A percentile compares a stretch with the other conserved stretches of the same genome.
These are phyloP conservation scores for Globisporangium yorkense DNA, from an alignment of 352 stramenopile genomes.

Conservation along the genomic window DNA sequence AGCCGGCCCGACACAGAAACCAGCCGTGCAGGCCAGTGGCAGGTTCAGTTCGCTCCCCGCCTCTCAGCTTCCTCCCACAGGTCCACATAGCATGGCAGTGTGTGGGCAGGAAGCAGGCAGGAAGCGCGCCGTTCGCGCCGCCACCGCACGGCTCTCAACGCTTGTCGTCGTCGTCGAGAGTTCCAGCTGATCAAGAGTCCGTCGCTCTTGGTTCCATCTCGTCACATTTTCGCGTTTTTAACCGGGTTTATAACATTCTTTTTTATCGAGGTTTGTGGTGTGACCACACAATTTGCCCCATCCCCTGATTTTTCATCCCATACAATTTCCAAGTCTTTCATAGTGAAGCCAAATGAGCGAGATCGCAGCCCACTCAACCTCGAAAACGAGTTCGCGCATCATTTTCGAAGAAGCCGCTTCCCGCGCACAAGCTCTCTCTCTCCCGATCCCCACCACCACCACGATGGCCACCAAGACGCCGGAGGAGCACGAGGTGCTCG, in stretches of 20 bases:
- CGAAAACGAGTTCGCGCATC: neutral
- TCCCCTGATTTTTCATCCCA: neutral
- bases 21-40: neutral
- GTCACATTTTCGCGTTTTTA: too few species aligned
- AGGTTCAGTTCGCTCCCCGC: neutral
- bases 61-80: neutral
- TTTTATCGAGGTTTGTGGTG: neutral
- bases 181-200: too few species aligned
- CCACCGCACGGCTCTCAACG: too few species aligned
- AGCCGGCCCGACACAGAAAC: neutral
- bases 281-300: neutral
- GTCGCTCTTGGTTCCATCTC: too few species aligned
- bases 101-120: neutral
- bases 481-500: conserved; percentile 57
- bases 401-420: conserved; percentile 1
- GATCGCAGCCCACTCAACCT: neutral
- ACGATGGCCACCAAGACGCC: conserved; percentile 49
- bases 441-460: neutral
- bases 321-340: neutral
- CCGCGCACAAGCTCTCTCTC: neutral
- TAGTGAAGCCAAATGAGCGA: neutral
- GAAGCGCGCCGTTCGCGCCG: too few species aligned
- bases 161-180: too few species aligned
- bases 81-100: neutral
- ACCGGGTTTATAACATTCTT: neutral